Base-by-base conservation (phyloP, 2,329 filamentous ascomycete species). In the Trichoderma sp. region DNA sequence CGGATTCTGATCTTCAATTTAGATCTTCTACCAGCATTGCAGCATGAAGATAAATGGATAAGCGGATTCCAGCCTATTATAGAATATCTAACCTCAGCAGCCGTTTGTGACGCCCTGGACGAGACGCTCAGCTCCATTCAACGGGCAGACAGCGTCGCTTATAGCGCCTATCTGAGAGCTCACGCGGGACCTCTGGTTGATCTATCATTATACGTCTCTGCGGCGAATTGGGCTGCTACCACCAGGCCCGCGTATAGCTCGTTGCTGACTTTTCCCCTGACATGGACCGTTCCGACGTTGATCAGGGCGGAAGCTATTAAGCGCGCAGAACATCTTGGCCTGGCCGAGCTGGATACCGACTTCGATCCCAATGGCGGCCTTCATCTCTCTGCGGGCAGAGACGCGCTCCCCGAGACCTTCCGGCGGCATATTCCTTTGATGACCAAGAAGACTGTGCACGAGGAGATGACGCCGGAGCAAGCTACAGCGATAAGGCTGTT, bases 161-260 rank as follows among this genome's bases (percentile, higher is more conserved):
- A 87, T 82, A 85, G 88, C 43, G 88, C 93, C 74, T 95, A 95
- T 81, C 84, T 98, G 75, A 86, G 90, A 79, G 88, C 90, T 30
- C 90, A 91, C 72, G 93, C 92, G n/a, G 89, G 91, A 64, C 89
- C 92, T 36, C 88, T 98, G 73, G 81, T 98, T 76, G 93, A 97
- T 76, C 90, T 98, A 71, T 95, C 91, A 66, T 91, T 98, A 76
- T 98, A 97, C 81, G 92, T 96, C 74, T 96, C 94, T 36, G 93
- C 92, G 71, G 90, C 94, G 74, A 98, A 98, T 84, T 99, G 96
- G 88, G 86, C 90, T 70, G 84, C 87, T 57, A 84, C 87, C 63
- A 97, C 94, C 4, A 90, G 94, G 18, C 93, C 94, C 3, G 91
- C 93, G 47, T 97, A 94, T 83, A 93, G 91, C 75, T 84, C 85